Evolutionary conservation across 2,329 filamentous ascomycete genomes (phyloP).

Genomic region (Fusarium illudens): DNA sequence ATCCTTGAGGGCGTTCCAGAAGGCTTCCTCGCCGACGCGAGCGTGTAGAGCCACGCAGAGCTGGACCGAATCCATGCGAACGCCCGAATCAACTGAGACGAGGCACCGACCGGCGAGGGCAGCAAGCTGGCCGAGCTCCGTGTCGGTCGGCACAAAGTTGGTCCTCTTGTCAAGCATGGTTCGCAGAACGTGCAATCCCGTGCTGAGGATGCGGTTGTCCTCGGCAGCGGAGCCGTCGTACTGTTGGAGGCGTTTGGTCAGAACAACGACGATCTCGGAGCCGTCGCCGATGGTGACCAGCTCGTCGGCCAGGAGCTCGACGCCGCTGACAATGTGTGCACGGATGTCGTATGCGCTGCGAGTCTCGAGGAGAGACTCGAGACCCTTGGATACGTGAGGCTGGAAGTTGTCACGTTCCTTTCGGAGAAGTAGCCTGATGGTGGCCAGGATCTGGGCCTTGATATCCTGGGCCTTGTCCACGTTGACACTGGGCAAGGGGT

Average conservation of each 20-base stretch:
- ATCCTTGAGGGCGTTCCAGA: slow-evolving; percentile 73
- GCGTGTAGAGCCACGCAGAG: slow-evolving; percentile 78
- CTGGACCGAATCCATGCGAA: slow-evolving; percentile 79
- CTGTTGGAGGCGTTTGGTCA: slow-evolving; percentile 57
- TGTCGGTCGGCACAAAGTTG: slow-evolving; percentile 59
- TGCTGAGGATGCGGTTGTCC: slow-evolving; percentile 64
- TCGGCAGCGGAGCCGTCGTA: slow-evolving; percentile 53
- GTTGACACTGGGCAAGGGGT: slow-evolving; percentile 61
- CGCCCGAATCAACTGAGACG: slow-evolving; percentile 67
- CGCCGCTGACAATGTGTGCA: slow-evolving; percentile 76
- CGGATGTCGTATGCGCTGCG: slow-evolving; percentile 73
- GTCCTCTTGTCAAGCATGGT: slow-evolving; percentile 63
- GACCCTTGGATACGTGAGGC: slow-evolving; percentile 71
- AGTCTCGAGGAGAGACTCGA: slow-evolving; percentile 72
- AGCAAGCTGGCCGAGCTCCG: slow-evolving; percentile 61
- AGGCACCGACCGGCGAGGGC: slow-evolving; percentile 64
- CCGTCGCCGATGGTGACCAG: slow-evolving; percentile 72
- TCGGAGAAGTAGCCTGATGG: slow-evolving; percentile 76
- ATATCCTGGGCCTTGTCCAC: slow-evolving; percentile 75
- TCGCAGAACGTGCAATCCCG: slow-evolving; percentile 70
- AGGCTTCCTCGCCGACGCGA: slow-evolving; percentile 65
- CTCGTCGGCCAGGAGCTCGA: slow-evolving; percentile 78
- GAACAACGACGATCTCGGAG: slow-evolving; percentile 65
- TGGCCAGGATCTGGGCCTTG: slow-evolving; percentile 77
- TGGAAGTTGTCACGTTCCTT: slow-evolving; percentile 72